Conservation (phyloP, 805 yeast genomes). For the Candida succiphila region DNA sequence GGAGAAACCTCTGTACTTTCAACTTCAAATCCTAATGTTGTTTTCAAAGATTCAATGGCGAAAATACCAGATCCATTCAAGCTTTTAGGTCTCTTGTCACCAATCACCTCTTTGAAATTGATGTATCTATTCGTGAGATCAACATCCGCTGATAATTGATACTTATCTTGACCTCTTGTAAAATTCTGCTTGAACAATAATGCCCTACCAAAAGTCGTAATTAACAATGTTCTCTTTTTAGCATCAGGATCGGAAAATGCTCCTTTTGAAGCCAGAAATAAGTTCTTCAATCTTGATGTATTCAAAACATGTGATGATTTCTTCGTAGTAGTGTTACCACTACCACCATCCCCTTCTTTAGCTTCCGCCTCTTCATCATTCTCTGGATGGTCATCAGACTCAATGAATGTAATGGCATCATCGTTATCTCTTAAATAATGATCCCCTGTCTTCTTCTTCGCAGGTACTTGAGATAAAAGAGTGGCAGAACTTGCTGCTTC, state of each 20-base stretch:
- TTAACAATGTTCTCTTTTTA: constrained; percentile 39
- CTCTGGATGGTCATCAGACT: constrained; percentile 9
- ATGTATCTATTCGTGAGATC: constrained; percentile 41
- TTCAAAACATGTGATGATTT: constrained; percentile 4
- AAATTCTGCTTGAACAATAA: constrained; percentile 38
- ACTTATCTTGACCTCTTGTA: constrained; percentile 25
- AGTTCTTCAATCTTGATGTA: constrained; percentile 15
- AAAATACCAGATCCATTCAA: constrained; percentile 34
- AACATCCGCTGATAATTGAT: constrained; percentile 44
- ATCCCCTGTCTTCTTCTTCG: constrained; percentile 1
- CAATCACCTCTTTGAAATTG: constrained; percentile 49
- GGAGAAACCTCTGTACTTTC: constrained; percentile 36
- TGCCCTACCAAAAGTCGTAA: constrained; percentile 57
- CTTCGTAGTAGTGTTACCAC: constrained; percentile 5
- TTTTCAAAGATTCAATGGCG: constrained; percentile 45
- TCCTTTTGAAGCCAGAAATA: constrained; percentile 12
- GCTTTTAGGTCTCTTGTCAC: constrained; percentile 23
- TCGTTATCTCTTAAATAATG: constrained; percentile 10
- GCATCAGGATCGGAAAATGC: constrained; percentile 13
- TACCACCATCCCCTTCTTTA: constrained; percentile 2
- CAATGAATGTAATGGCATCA: constrained; percentile 18
- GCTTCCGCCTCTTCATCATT: constrained; percentile 2
- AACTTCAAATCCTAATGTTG: constrained; percentile 48
- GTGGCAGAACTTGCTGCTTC: constrained; percentile 12
- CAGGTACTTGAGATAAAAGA: neutral